These are phyloP conservation scores for Pythium chondricola DNA, from an alignment of 352 stramenopile genomes.

Conservation along the genomic window DNA sequence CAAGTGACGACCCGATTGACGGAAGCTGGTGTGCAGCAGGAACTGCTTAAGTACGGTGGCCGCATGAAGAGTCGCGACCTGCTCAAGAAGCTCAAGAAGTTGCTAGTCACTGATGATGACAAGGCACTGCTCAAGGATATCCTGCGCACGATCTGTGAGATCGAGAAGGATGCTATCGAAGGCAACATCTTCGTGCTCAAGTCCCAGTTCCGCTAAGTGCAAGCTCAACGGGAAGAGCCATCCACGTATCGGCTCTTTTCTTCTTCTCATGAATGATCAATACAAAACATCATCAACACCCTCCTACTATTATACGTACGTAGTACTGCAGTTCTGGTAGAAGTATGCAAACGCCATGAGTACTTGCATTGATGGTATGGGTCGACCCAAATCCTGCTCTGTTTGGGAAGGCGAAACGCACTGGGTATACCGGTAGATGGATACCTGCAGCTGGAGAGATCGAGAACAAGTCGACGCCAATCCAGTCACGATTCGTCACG, in stretches of 20 bases:
- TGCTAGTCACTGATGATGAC: conserved; percentile 76
- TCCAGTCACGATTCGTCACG: no score
- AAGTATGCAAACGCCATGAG: no score
- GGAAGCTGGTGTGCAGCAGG: conserved; percentile 76
- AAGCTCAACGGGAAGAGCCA: neutral
- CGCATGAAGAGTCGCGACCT: conserved; percentile 76
- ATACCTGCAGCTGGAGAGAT: no score
- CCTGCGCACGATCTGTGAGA: conserved; percentile 81
- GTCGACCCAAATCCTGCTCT: no score
- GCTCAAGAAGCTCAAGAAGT: conserved; percentile 75
- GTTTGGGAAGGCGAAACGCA: no score
- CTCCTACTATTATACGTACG: no score
- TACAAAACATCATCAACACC: neutral
- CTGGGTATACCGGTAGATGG: no score
- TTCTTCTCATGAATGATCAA: neutral
- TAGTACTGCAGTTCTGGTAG: no score
- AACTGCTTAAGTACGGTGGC: conserved; percentile 76
- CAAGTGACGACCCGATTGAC: conserved; percentile 57
- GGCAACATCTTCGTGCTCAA: conserved; percentile 78
- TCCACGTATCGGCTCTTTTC: neutral
- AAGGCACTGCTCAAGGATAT: conserved; percentile 83
- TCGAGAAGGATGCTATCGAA: conserved; percentile 82
- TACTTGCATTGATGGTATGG: no score
- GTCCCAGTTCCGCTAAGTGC: conserved; percentile 75
- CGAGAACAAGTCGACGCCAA: no score